These are phyloP conservation scores for Aegilops speltoides DNA, from an alignment of 176 grass and related monocot species.

Conservation along the genomic window DNA sequence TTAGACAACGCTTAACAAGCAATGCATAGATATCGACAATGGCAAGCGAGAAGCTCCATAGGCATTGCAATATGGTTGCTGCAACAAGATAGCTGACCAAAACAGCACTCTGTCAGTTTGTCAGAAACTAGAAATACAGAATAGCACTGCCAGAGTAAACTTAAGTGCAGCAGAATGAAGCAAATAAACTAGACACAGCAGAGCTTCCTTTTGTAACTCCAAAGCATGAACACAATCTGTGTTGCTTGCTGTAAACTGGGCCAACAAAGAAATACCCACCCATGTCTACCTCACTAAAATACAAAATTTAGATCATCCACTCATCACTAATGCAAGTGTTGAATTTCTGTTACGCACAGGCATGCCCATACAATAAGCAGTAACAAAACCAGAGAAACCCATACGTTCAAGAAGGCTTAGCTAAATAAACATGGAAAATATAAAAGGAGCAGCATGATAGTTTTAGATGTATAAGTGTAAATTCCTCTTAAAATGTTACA, in stretches of 20 bases:
- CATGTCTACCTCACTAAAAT: background rate
- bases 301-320: background rate
- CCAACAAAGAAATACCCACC: background rate
- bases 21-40: constrained; percentile 87
- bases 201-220: background rate
- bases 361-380: background rate
- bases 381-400: background rate
- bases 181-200: background rate
- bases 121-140: background rate
- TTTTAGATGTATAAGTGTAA: no score
- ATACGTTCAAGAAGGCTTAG: background rate
- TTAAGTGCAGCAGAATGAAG: background rate
- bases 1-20: constrained; percentile 79
- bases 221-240: background rate
- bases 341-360: background rate
- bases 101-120: background rate
- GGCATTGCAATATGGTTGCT: constrained; percentile 64
- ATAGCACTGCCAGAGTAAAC: background rate
- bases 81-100: constrained; percentile 66
- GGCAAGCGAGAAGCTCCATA: constrained; percentile 79
- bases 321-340: background rate
- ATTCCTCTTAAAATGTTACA: background rate
- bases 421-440: constrained; percentile 8
- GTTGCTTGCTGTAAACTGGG: background rate
- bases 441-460: background rate